Percentiles rank a stretch among this genome's conserved stretches.
phyloP scores from a whole-genome alignment of 306 rosid species.

The Macrotyloma uniflorum region DNA sequence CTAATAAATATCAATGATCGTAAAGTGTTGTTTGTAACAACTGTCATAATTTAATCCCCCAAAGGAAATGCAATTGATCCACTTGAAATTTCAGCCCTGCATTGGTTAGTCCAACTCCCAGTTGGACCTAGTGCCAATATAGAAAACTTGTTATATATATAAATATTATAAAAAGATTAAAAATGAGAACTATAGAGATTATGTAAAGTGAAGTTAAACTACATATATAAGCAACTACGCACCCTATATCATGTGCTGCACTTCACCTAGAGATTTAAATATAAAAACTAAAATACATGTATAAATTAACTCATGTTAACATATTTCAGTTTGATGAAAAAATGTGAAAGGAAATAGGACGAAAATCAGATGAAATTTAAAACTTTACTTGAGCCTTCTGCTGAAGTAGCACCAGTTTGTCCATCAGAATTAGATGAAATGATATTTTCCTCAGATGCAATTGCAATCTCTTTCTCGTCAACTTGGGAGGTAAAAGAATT shows the following conservation, averaged over 20 bases:
- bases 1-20: conserved; percentile 16
- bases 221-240: not conserved
- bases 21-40: not conserved
- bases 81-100: conserved; percentile 7
- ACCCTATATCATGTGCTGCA: not conserved
- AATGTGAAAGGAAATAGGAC: conserved; percentile 1
- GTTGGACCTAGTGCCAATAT: not conserved
- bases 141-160: not conserved
- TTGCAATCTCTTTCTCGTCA: conserved; percentile 36
- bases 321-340: conserved; percentile 19
- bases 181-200: not conserved
- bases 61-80: conserved; percentile 20
- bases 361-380: conserved; percentile 31
- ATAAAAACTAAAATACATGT: not conserved
- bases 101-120: conserved; percentile 32
- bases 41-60: not conserved
- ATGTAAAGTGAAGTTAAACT: not conserved
- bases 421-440: conserved; percentile 34
- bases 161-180: not conserved
- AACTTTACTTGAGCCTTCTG: conserved; percentile 44
- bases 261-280: conserved; percentile 14
- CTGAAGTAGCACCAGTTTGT: conserved; percentile 41
- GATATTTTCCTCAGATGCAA: conserved; percentile 12
- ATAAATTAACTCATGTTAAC: not conserved
- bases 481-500: conserved; percentile 26